Evolutionary conservation across 805 yeast species (phyloP).

Genomic region (Starmerella bacillaris): DNA sequence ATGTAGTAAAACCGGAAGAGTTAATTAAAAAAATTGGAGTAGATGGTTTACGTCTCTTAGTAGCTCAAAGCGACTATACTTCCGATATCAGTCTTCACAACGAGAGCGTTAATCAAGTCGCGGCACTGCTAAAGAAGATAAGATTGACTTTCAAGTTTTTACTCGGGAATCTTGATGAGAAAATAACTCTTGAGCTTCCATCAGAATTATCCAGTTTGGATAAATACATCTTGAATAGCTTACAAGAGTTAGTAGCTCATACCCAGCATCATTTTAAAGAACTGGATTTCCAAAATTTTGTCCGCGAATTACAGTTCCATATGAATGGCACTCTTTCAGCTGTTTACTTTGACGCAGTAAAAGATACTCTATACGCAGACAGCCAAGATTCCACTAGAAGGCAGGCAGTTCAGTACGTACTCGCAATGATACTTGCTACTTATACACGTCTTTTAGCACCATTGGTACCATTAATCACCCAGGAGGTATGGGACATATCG

Average conservation of each 20-base stretch:
- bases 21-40: constrained; percentile 55
- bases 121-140: constrained; percentile 63
- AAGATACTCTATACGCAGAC: constrained; percentile 74
- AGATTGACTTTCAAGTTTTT: constrained; percentile 66
- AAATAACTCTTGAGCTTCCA: constrained; percentile 7
- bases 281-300: constrained; percentile 51
- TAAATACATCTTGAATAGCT: constrained; percentile 39
- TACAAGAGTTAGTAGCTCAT: constrained; percentile 30
- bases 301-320: constrained; percentile 50
- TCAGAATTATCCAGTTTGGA: constrained; percentile 27
- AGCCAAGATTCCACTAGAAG: constrained; percentile 30
- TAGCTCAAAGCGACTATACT: constrained; percentile 74
- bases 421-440: constrained; percentile 35
- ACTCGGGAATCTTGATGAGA: constrained; percentile 53
- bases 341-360: constrained; percentile 66
- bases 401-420: constrained; percentile 46
- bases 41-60: constrained; percentile 82
- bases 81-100: constrained; percentile 63
- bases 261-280: constrained; percentile 32
- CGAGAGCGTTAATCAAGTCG: constrained; percentile 53
- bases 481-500: constrained; percentile 65
- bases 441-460: constrained; percentile 63
- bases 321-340: constrained; percentile 64
- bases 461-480: constrained; percentile 63
- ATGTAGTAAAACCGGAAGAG: constrained; percentile 50